phyloP scores from a whole-genome alignment of 495 filamentous ascomycete genomes.

The Glarea lozoyensis region DNA sequence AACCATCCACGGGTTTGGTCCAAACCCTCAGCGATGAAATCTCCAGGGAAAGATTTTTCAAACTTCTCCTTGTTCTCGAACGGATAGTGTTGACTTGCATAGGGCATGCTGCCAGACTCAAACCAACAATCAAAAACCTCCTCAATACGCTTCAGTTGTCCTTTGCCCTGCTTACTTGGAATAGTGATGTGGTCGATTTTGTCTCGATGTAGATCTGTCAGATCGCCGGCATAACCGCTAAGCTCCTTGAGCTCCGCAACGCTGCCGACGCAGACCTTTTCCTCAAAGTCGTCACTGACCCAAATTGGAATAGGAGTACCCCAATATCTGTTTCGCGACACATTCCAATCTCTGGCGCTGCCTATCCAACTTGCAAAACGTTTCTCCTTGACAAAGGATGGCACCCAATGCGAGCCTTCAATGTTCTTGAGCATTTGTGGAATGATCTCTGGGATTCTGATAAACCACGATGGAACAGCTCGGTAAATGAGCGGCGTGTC shows the following conservation, averaged over 20 bases:
- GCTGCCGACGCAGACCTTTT: conserved; percentile 82
- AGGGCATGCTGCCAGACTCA: conserved; percentile 90
- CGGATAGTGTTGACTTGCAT: conserved; percentile 86
- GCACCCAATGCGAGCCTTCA: conserved; percentile 89
- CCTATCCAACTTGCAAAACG: conserved; percentile 78
- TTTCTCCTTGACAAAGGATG: conserved; percentile 82
- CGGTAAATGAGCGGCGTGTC: conserved; percentile 94
- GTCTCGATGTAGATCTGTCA: conserved; percentile 90
- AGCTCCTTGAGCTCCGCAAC: conserved; percentile 77
- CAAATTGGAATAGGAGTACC: conserved; percentile 91
- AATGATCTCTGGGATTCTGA: conserved; percentile 76
- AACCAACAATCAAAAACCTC: conserved; percentile 98
- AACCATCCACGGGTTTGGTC: conserved; percentile 98
- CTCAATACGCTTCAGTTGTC: conserved; percentile 66
- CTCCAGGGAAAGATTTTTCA: conserved; percentile 75
- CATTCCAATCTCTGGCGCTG: conserved; percentile 96
- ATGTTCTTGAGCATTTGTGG: conserved; percentile 87
- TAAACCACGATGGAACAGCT: conserved; percentile 92
- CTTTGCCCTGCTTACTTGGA: conserved; percentile 84
- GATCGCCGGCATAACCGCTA: conserved; percentile 74
- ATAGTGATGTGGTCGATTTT: conserved; percentile 96
- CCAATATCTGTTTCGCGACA: conserved; percentile 94
- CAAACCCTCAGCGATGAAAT: conserved; percentile 95
- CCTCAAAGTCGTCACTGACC: conserved; percentile 80
- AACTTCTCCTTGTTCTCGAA: conserved; percentile 89